A percentile compares a stretch with the other conserved stretches of the same genome.
These are phyloP conservation scores for Pseudophaeomoniella oleicola DNA, from an alignment of 2,329 filamentous ascomycete genomes.

Conservation along the genomic window DNA sequence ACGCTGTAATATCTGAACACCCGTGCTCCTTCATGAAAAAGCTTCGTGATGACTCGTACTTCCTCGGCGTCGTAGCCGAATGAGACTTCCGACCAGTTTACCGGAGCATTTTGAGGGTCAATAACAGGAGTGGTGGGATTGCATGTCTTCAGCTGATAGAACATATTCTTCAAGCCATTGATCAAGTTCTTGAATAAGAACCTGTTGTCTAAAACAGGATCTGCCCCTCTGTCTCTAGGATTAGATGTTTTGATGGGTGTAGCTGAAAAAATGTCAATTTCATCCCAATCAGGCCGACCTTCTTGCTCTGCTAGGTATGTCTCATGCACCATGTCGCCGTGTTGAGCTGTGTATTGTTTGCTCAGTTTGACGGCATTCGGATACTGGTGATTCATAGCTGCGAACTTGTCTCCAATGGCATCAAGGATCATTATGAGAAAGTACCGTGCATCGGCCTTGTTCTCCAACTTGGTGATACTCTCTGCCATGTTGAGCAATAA, in stretches of 20 bases:
- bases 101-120: constrained; percentile 62
- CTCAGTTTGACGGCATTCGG: constrained; percentile 89
- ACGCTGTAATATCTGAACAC: constrained; percentile 96
- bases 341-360: constrained; percentile 55
- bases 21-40: constrained; percentile 90
- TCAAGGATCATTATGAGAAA: constrained; percentile 96
- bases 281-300: constrained; percentile 80
- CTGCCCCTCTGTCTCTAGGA: constrained; percentile 71
- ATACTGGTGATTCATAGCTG: constrained; percentile 93
- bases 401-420: constrained; percentile 96
- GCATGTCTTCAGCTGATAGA: constrained; percentile 85
- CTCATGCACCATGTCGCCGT: constrained; percentile 50
- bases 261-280: constrained; percentile 92
- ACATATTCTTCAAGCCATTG: constrained; percentile 89
- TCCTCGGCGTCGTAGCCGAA: constrained; percentile 96
- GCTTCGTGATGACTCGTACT: constrained; percentile 87
- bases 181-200: constrained; percentile 95
- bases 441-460: constrained; percentile 87
- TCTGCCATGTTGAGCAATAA: constrained; percentile 95
- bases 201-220: constrained; percentile 92
- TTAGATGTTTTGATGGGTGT: constrained; percentile 94
- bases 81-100: constrained; percentile 90
- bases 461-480: constrained; percentile 83
- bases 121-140: constrained; percentile 57
- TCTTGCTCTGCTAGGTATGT: constrained; percentile 75